Base-by-base conservation (phyloP, 768 basidiomycete species). In the Zangia roseola region DNA sequence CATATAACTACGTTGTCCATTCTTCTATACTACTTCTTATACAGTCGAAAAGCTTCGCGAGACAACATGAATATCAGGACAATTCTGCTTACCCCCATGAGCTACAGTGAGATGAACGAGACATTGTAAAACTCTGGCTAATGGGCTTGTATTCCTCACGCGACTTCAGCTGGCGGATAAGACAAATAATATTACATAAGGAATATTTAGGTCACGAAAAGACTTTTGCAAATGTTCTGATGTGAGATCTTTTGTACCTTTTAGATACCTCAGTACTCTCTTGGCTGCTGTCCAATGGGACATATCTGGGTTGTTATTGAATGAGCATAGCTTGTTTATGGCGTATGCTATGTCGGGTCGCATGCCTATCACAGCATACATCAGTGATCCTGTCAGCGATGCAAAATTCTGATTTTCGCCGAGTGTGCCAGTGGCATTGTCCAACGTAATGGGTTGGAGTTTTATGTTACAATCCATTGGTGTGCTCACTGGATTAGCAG, bases 301-400 rank as follows among this genome's bases (percentile, higher is more conserved):
- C 1, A 53, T 10, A 6, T 48, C 44, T 0, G 46, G 54, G 28
- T 36, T 47, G 0, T 20, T 5, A 28, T 53, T 55, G 16, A 58
- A 57, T 2, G 43, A 47, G 2, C 53, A 53, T 9, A 62, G 45
- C 0, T 13, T 19, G 2, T 47, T 46, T 0, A 43, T 33, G 0
- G 55, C 35, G 14, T 52, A 48, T 10, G 56, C 25, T 2, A 60
- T 45, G 35, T 65, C 52, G 0, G 57, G 59, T 1, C 38, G 12
- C 6, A 50, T 58, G 19, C 45, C 50, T 0, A 49, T 37, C 4
- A 34, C 35, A 1, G 61, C 40, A 37, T 69, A 71, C 5, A 62
- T 64, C 0, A 71, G 28, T 2, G 43, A 60, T 2, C 64, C 65
- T 0, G 21, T 46, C 28, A 51, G 21, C 1, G 28, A 53, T 2